Evolutionary conservation across 805 yeast genomes (phyloP).

Genomic region (Wickerhamomyces bisporus): DNA sequence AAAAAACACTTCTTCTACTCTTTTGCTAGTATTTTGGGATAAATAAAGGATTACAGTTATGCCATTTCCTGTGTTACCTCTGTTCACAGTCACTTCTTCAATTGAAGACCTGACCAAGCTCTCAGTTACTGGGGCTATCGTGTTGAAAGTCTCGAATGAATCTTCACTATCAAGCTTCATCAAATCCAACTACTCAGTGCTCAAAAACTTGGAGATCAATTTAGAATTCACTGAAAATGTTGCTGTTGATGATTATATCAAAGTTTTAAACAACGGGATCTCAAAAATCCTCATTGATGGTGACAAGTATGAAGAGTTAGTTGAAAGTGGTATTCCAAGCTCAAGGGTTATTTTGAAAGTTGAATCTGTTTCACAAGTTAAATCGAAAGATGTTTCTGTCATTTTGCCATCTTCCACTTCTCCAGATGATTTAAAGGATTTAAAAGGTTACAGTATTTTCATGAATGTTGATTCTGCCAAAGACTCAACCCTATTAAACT

Average conservation of each 20-base stretch:
- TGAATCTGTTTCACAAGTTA: constrained; percentile 5
- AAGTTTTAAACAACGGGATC: constrained; percentile 59
- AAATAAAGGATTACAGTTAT: constrained; percentile 13
- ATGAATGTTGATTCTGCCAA: constrained; percentile 10
- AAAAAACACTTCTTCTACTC: neutral
- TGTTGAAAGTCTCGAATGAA: constrained; percentile 19
- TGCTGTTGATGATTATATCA: constrained; percentile 41
- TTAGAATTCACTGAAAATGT: constrained; percentile 24
- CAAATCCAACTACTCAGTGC: constrained; percentile 10
- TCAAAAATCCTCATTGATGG: constrained; percentile 36
- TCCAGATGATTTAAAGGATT: constrained; percentile 10
- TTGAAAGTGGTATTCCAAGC: constrained; percentile 46
- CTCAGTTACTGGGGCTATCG: constrained; percentile 25
- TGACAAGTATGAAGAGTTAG: constrained; percentile 27
- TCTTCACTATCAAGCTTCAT: constrained; percentile 15
- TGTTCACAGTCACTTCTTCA: constrained; percentile 14
- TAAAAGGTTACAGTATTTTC: constrained; percentile 15
- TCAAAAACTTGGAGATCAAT: constrained; percentile 17
- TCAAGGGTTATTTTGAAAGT: constrained; percentile 13
- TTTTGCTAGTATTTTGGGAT: neutral
- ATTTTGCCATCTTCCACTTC: constrained; percentile 16
- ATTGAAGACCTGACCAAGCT: constrained; percentile 7
- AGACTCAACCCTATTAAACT: constrained; percentile 6
- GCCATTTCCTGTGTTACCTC: constrained; percentile 36
- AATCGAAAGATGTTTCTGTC: constrained; percentile 12